Evolutionary conservation across 78 protist species (phyloP).

Genomic region (Diacronema lutheri): DNA sequence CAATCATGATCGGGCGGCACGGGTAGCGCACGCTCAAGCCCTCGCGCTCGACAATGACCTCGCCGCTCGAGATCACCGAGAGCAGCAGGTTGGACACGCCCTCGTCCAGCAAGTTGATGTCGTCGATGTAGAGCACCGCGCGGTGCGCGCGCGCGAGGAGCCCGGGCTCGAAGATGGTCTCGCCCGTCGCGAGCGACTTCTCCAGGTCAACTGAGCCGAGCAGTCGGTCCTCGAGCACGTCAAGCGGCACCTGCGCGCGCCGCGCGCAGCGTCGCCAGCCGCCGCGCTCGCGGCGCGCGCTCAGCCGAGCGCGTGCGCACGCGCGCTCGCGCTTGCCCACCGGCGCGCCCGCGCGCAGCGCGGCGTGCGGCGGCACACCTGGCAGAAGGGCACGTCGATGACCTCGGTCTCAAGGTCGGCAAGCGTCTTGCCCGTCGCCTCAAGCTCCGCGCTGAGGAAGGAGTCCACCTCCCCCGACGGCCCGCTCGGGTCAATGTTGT

Average conservation of each 20-base stretch:
- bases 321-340: neutral
- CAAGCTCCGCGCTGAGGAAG: neutral
- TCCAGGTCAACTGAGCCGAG: constrained; percentile 44
- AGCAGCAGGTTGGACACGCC: constrained; percentile 38
- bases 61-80: constrained; percentile 35
- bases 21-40: constrained; percentile 40
- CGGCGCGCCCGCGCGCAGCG: too few relatives aligned
- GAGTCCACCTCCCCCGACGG: neutral
- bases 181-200: constrained; percentile 28
- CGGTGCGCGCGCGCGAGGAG: neutral
- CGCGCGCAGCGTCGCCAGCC: too few relatives aligned
- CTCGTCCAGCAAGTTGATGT: constrained; percentile 49
- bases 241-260: constrained; percentile 37
- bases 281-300: neutral
- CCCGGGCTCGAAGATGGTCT: constrained; percentile 52
- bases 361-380: neutral
- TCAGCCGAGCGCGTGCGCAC: too few relatives aligned
- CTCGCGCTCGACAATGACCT: constrained; percentile 44
- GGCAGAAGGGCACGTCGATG: constrained; percentile 17
- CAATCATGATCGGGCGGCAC: constrained; percentile 46
- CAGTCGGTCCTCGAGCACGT: constrained; percentile 44
- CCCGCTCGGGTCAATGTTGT: constrained; percentile 28
- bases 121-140: constrained; percentile 49
- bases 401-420: constrained; percentile 14
- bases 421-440: neutral